Percentiles rank a stretch among this genome's conserved stretches.
Conservation (phyloP, 1,139 yeast species). For the Geotrichum fermentans region DNA sequence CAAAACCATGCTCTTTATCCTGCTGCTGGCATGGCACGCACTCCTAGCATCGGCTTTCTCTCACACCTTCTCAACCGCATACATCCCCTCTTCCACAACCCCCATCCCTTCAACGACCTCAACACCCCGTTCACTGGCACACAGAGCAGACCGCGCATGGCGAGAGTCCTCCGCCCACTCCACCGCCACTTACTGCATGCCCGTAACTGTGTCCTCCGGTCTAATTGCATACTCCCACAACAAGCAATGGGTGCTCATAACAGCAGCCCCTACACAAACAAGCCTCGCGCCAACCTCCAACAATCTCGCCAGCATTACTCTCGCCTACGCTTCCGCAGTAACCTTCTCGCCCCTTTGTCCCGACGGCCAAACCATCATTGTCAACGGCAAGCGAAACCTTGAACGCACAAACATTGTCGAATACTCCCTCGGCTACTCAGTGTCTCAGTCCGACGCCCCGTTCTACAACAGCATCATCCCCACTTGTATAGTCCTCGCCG, state of each 20-base stretch:
- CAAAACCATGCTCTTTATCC: too few species aligned
- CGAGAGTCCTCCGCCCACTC: constrained; percentile 6
- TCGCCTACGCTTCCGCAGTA: constrained; percentile 4
- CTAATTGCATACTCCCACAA: not conserved
- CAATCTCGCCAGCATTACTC: not conserved
- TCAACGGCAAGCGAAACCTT: constrained; percentile 1
- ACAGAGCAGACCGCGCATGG: constrained; percentile 7
- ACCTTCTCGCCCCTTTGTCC: constrained; percentile 17
- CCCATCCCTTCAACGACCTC: not conserved
- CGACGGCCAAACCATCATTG: constrained; percentile 16
- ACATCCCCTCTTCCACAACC: not conserved
- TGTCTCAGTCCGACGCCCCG: not conserved
- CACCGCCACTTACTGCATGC: constrained; percentile 8
- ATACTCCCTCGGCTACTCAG: constrained; percentile 5
- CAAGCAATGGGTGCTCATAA: not conserved
- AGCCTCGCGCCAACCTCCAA: not conserved
- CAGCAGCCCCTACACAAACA: not conserved
- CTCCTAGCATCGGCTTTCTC: too few species aligned
- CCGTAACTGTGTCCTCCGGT: constrained; percentile 8
- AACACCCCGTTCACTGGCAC: not conserved
- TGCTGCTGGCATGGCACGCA: too few species aligned
- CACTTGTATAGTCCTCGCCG: constrained; percentile 15
- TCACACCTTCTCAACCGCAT: not conserved
- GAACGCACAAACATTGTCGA: constrained; percentile 5
- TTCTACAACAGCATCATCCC: constrained; percentile 20